phyloP scores from a whole-genome alignment of 2,329 filamentous ascomycete genomes.

The Pestalotiopsis fici region DNA sequence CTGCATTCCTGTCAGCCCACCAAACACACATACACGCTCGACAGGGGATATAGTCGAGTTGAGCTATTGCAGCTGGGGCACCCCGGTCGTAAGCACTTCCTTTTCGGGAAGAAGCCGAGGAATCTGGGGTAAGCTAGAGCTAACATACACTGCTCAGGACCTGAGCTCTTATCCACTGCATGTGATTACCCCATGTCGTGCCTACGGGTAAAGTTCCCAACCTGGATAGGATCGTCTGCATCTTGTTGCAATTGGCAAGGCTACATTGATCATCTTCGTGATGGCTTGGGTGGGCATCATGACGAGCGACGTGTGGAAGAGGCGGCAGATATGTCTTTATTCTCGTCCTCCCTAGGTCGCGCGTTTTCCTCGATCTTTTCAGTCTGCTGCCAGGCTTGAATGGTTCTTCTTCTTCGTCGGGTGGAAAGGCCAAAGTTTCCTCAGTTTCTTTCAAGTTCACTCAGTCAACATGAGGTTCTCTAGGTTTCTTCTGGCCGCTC shows the following conservation, averaged over 20 bases:
- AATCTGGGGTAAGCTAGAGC: conserved; percentile 6
- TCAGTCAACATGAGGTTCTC: conserved; percentile 36
- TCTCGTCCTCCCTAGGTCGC: not conserved
- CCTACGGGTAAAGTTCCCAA: not conserved
- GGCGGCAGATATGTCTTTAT: conserved; percentile 1
- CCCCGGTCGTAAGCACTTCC: not conserved
- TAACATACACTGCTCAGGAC: not conserved
- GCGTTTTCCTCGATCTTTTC: not conserved
- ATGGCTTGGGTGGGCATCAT: not conserved
- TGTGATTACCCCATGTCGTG: conserved; percentile 2
- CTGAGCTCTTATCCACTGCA: not conserved
- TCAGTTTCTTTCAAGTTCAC: conserved; percentile 10
- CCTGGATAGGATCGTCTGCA: conserved; percentile 1
- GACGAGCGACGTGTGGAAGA: not conserved
- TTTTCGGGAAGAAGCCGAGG: not conserved
- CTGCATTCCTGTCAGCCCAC: not conserved
- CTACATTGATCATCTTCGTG: not conserved
- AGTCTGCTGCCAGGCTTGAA: not conserved
- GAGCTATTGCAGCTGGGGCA: not conserved
- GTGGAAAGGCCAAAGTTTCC: not conserved
- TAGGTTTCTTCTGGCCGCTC: conserved; percentile 32
- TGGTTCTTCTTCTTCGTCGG: not conserved
- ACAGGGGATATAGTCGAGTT: not conserved
- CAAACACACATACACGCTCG: not conserved
- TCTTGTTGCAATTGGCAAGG: not conserved